Evolutionary conservation across 2,329 filamentous ascomycete species (phyloP).

Genomic region (Penicillium janthinellum): DNA sequence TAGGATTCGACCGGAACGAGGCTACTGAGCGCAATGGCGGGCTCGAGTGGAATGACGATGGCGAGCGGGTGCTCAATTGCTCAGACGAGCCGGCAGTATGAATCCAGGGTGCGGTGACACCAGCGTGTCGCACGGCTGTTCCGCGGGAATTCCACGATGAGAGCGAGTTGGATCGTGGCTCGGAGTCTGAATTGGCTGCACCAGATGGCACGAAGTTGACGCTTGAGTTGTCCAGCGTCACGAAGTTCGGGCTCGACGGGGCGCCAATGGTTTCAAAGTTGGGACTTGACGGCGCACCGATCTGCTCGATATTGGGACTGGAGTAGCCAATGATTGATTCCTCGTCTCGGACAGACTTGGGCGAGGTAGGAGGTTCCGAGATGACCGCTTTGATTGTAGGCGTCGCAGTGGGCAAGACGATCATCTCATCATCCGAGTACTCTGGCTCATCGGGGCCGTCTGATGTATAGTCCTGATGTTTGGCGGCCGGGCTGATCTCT

Average conservation of each 20-base stretch:
- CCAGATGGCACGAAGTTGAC: constrained; percentile 40
- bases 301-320: constrained; percentile 43
- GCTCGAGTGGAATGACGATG: constrained; percentile 42
- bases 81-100: constrained; percentile 36
- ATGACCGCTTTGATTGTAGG: constrained; percentile 43
- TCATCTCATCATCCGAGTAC: constrained; percentile 39
- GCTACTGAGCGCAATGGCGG: constrained; percentile 38
- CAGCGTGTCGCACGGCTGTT: constrained; percentile 43
- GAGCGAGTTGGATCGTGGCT: constrained; percentile 41
- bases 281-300: constrained; percentile 14
- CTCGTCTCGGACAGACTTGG: constrained; percentile 20
- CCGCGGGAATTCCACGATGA: constrained; percentile 45
- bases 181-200: constrained; percentile 35
- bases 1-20: constrained; percentile 24
- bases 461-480: constrained; percentile 23
- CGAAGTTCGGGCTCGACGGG: constrained; percentile 41
- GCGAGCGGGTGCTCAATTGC: constrained; percentile 36
- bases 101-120: constrained; percentile 35
- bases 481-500: constrained; percentile 23
- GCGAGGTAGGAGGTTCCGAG: constrained; percentile 34
- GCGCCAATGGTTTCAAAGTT: constrained; percentile 24
- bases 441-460: constrained; percentile 26
- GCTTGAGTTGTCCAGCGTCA: constrained; percentile 43
- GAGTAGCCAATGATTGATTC: constrained; percentile 35
- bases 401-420: constrained; percentile 34